These are phyloP conservation scores for Vigna hirtella DNA, from an alignment of 306 rosid genomes.

Conservation along the genomic window DNA sequence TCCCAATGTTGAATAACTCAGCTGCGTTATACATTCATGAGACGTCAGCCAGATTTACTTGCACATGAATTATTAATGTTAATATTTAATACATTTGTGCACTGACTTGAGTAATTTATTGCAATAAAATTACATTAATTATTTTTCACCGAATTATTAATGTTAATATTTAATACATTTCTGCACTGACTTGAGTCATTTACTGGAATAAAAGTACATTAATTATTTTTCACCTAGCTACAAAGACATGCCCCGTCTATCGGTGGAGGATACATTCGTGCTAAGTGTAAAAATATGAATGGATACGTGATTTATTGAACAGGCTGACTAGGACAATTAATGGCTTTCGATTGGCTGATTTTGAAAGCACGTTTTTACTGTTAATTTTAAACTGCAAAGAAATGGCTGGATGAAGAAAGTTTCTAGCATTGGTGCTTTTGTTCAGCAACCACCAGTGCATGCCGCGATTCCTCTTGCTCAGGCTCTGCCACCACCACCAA, in stretches of 20 bases:
- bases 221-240: conserved; percentile 19
- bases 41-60: background rate
- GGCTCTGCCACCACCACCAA: conserved; percentile 49
- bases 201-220: conserved; percentile 23
- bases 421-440: conserved; percentile 34
- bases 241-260: conserved; percentile 16
- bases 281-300: conserved; percentile 23
- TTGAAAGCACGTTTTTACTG: background rate
- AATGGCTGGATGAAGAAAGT: background rate
- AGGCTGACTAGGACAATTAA: conserved; percentile 18
- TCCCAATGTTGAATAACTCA: no score
- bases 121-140: conserved; percentile 8
- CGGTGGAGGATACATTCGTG: background rate
- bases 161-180: background rate
- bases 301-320: conserved; percentile 22
- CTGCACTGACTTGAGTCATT: conserved; percentile 14
- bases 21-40: no score
- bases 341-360: background rate
- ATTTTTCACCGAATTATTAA: background rate
- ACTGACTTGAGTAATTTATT: conserved; percentile 24
- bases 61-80: background rate
- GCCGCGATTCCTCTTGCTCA: conserved; percentile 33
- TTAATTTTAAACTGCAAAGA: conserved; percentile 6
- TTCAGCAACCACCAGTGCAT: conserved; percentile 43
- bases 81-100: background rate